Percentiles rank a stretch among this genome's conserved stretches.
Conservation (phyloP, 1,284 basidiomycete species). For the Sanghuangporus weigelae region DNA sequence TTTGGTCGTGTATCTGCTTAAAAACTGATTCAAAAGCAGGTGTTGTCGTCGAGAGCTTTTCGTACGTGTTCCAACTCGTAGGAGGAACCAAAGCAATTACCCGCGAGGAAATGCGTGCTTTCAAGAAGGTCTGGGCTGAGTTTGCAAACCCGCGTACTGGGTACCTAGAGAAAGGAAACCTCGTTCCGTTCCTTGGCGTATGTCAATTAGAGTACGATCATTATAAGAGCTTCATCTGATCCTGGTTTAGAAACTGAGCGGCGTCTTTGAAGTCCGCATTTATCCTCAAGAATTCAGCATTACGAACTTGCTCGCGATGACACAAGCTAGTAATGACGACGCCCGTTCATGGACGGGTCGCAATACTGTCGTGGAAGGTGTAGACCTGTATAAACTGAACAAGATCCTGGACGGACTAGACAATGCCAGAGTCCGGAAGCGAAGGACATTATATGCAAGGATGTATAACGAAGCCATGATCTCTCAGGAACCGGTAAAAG, state of each 20-base stretch:
- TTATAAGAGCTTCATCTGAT: not conserved
- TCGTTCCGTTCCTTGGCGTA: conserved; percentile 82
- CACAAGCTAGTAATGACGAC: conserved; percentile 32
- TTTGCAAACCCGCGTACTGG: conserved; percentile 79
- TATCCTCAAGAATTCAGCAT: conserved; percentile 71
- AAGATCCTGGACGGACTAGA: conserved; percentile 61
- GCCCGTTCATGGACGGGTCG: conserved; percentile 16
- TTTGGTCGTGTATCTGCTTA: not conserved
- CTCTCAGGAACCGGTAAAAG: conserved; percentile 63
- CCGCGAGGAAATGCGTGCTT: conserved; percentile 85
- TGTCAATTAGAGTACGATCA: conserved; percentile 26
- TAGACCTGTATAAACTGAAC: conserved; percentile 66
- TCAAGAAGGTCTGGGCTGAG: conserved; percentile 92
- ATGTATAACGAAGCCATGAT: conserved; percentile 85
- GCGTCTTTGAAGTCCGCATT: conserved; percentile 81
- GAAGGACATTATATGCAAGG: conserved; percentile 66
- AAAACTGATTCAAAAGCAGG: conserved; percentile 32
- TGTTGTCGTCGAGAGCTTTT: conserved; percentile 96
- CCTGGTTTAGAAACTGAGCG: conserved; percentile 57
- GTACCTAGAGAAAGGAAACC: conserved; percentile 65
- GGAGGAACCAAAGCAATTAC: conserved; percentile 82
- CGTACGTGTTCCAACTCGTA: conserved; percentile 89
- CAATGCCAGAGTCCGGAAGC: conserved; percentile 52
- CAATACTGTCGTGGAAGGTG: conserved; percentile 35
- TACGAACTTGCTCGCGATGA: conserved; percentile 49